Evolutionary conservation across 2,329 filamentous ascomycete genomes (phyloP), one percentile per base, ranked within the genome.

Genomic region (Niveomyces coronatus): DNA sequence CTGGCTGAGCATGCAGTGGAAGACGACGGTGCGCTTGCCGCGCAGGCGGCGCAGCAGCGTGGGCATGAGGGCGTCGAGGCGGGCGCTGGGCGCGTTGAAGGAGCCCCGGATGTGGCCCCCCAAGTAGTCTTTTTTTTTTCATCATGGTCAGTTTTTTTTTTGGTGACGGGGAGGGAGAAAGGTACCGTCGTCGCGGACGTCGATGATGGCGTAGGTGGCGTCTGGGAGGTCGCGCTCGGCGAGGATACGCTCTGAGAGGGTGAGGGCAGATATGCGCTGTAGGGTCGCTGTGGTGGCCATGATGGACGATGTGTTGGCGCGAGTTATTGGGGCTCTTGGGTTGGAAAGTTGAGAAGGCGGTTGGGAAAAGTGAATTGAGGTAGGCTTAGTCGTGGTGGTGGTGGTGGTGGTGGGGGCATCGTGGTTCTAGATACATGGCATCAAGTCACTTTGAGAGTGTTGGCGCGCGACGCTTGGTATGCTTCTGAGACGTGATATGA

Each of bases 1-100:
- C 65, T 96, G 91, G 48, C 82, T 89, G 39, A 96, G 67, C 14
- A 85, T 83, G 61, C 91, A 98, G 64, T 98, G 91, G 59, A 98
- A 98, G 1, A 98, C 76, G 11, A 98, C 86, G 9, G 73, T 81
- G 40, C 91, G 76, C 58, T 86, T 87, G 53, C 81, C 77, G 47
- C 76, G 67, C 33, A 95, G 72, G 30, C 73, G 78, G 40, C 85
- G 77, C 10, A 94, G 70, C n/a, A 98, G 75, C 45, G 87, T 85
- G 1, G 88, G 83, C 58, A 91, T 76, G 48, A 72, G 76, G 54
- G 75, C 74, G 51, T 94, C 85, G 34, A 96, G 73, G 14, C 76
- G 74, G 31, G 63, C 63, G 35, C 75, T 82, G 1, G 91, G 87
- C 10, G 85, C 71, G 68, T 94, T 85, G 36, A 71, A 75, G 23